Percentiles rank a stretch among this genome's conserved stretches.
Conservation (phyloP, 2,329 filamentous ascomycete species). For the Penicillium sp. region DNA sequence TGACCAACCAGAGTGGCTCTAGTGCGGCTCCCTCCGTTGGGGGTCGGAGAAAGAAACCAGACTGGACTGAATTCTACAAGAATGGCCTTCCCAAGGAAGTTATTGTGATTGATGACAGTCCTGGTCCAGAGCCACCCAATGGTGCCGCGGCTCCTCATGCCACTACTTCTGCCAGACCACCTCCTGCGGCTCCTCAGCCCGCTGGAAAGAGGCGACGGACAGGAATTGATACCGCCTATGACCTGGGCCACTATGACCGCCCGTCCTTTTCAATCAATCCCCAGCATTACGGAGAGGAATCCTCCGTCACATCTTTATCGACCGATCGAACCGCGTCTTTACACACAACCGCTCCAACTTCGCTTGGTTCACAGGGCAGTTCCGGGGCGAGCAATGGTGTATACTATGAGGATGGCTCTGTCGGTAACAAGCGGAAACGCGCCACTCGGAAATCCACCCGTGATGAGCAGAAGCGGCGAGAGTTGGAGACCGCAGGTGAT, state of each 20-base stretch:
- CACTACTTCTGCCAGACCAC: constrained; percentile 23
- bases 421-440: constrained; percentile 88
- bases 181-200: constrained; percentile 40
- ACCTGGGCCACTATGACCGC: constrained; percentile 69
- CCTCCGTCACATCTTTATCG: constrained; percentile 69
- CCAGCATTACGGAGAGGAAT: constrained; percentile 64
- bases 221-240: constrained; percentile 59
- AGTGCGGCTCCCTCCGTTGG: constrained; percentile 40
- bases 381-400: constrained; percentile 50
- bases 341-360: constrained; percentile 86
- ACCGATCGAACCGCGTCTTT: constrained; percentile 81
- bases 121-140: constrained; percentile 44
- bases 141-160: constrained; percentile 20
- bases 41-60: constrained; percentile 56
- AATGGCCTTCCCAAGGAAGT: constrained; percentile 81
- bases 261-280: constrained; percentile 71
- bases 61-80: constrained; percentile 79
- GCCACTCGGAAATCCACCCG: constrained; percentile 73
- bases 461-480: constrained; percentile 76
- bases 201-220: constrained; percentile 71
- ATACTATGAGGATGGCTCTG: constrained; percentile 65
- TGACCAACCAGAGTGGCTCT: constrained; percentile 39
- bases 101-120: constrained; percentile 73
- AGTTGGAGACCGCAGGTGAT: constrained; percentile 67
- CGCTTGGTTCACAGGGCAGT: constrained; percentile 65